These are phyloP conservation scores for Hyaloscypha bicolor DNA, from an alignment of 495 filamentous ascomycete genomes.

Conservation along the genomic window DNA sequence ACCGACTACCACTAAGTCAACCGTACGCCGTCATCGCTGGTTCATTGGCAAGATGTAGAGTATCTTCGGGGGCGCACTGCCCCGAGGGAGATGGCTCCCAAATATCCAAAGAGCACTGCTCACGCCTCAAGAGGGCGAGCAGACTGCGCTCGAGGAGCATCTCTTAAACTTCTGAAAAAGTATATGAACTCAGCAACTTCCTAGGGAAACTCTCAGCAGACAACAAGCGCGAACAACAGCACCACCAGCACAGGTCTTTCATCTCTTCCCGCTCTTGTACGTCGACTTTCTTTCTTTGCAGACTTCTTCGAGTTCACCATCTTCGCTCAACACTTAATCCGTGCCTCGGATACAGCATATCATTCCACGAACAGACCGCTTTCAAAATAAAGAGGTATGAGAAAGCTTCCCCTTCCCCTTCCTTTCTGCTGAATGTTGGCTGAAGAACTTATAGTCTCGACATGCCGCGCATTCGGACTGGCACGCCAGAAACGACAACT, in stretches of 20 bases:
- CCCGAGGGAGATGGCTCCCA: not conserved
- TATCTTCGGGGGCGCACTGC: not conserved
- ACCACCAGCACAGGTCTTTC: not conserved
- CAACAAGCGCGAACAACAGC: not conserved
- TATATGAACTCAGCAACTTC: not conserved
- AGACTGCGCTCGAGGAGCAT: not conserved
- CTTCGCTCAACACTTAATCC: not conserved
- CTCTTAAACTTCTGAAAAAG: not conserved
- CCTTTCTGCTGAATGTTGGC: not conserved
- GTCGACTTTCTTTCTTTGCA: not conserved
- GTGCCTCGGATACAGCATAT: not conserved
- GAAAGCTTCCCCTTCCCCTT: not conserved
- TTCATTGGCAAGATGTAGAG: conserved; percentile 4
- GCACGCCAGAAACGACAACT: not conserved
- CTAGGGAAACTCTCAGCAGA: not conserved
- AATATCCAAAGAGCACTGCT: not conserved
- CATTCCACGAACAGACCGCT: not conserved
- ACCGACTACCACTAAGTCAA: not conserved
- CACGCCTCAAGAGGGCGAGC: conserved; percentile 1
- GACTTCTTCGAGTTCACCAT: not conserved
- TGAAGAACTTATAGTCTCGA: not conserved
- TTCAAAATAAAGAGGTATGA: not conserved
- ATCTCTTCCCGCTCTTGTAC: not conserved
- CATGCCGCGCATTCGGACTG: not conserved
- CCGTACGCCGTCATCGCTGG: not conserved